Conservation (phyloP, 169 alveolate species). For the Plasmodium ovale region DNA sequence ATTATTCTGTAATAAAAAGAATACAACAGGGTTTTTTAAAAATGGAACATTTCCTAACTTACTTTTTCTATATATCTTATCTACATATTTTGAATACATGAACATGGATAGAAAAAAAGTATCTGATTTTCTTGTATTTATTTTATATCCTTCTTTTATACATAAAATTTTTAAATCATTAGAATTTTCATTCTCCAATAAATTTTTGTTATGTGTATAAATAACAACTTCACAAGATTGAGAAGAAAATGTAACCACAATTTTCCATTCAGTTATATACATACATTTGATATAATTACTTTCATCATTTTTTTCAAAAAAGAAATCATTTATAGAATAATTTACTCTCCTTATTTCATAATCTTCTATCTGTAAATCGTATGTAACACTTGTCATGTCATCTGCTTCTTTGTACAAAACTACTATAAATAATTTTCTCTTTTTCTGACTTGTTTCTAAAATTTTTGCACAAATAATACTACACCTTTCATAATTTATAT, state of each 20-base stretch:
- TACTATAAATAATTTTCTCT: constrained; percentile 41
- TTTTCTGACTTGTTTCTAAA: constrained; percentile 32
- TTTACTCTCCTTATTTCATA: constrained; percentile 58
- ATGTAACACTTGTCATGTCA: constrained; percentile 64
- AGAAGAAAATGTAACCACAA: constrained; percentile 39
- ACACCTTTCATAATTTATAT: constrained; percentile 27
- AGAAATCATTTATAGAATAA: constrained; percentile 68
- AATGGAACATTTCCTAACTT: constrained; percentile 70
- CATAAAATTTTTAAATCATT: constrained; percentile 45
- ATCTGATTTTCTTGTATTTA: constrained; percentile 69
- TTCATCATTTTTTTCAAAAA: constrained; percentile 52
- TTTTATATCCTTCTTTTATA: constrained; percentile 74
- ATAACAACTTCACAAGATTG: constrained; percentile 62
- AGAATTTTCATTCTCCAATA: not conserved
- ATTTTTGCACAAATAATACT: constrained; percentile 66
- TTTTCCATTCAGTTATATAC: constrained; percentile 70
- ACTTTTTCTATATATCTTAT: constrained; percentile 74
- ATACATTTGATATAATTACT: constrained; percentile 11
- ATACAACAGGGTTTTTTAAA: constrained; percentile 71
- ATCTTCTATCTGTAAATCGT: constrained; percentile 50
- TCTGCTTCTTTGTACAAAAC: constrained; percentile 35
- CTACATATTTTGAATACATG: constrained; percentile 69
- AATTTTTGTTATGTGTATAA: constrained; percentile 35
- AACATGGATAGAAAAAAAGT: constrained; percentile 54
- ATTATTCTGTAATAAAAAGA: constrained; percentile 61